A percentile compares a stretch with the other conserved stretches of the same genome.
Evolutionary conservation across 352 stramenopile genomes (phyloP).

Genomic region (Blastocystis sp.): DNA sequence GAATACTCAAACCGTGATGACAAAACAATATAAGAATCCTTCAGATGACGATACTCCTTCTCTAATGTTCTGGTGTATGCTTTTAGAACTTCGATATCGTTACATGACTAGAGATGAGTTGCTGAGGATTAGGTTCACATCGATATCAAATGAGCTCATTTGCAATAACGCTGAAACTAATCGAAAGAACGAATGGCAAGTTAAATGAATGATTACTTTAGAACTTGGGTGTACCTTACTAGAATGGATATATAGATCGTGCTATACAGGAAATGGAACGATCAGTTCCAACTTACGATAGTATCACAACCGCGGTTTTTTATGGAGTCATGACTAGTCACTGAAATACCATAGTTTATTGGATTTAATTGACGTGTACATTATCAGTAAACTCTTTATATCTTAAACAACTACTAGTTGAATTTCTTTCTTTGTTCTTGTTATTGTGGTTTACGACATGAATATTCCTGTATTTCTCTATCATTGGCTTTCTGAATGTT

Average conservation of each 20-base stretch:
- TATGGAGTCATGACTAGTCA: background rate
- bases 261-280: background rate
- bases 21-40: constrained; percentile 34
- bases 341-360: background rate
- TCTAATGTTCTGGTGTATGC: background rate
- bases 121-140: background rate
- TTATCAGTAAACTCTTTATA: background rate
- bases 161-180: background rate
- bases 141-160: background rate
- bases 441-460: too few species aligned
- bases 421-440: background rate
- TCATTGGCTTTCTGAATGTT: too few species aligned
- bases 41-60: constrained; percentile 19
- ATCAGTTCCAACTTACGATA: background rate
- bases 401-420: background rate
- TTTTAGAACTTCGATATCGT: constrained; percentile 18
- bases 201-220: background rate
- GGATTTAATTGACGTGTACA: background rate
- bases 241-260: too few species aligned
- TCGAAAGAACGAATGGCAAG: background rate
- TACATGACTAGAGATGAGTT: background rate
- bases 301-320: background rate
- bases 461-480: too few species aligned
- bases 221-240: too few species aligned
- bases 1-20: constrained; percentile 5